Percentiles rank a stretch among this genome's conserved stretches.
These are phyloP conservation scores for Puccinia coronata DNA, from an alignment of 1,284 basidiomycete genomes.

Conservation along the genomic window DNA sequence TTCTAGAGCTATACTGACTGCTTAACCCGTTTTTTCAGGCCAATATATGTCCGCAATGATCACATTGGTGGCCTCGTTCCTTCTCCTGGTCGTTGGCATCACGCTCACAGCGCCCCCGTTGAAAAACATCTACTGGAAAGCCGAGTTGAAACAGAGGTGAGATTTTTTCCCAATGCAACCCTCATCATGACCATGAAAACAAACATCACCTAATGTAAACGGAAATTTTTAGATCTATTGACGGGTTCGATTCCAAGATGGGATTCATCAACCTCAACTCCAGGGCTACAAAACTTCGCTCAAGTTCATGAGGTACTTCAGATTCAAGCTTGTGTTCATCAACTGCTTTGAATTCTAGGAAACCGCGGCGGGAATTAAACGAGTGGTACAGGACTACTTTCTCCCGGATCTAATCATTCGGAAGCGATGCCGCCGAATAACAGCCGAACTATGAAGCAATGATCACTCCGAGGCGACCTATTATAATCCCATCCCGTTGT, in stretches of 20 bases:
- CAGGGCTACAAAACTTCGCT: neutral
- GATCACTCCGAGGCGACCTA: no score
- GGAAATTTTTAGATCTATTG: neutral
- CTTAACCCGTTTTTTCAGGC: no score
- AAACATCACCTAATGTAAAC: neutral
- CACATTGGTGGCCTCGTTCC: constrained; percentile 5
- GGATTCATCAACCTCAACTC: constrained; percentile 20
- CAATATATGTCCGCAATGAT: neutral
- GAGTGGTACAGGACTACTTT: no score
- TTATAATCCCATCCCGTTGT: no score
- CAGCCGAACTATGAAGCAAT: no score
- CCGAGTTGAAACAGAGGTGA: constrained; percentile 18
- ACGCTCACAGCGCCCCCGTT: constrained; percentile 1
- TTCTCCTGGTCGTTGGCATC: constrained; percentile 15
- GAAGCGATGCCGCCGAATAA: no score
- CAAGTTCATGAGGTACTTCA: no score
- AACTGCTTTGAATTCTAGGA: no score
- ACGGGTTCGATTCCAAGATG: constrained; percentile 27
- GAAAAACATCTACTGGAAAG: constrained; percentile 25
- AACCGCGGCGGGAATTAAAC: no score
- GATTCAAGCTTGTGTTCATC: no score
- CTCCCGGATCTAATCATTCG: no score
- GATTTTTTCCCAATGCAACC: neutral
- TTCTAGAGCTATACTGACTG: no score
- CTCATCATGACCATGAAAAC: neutral